These are phyloP conservation scores for Dictyostelium capitatum DNA, from an alignment of 78 protist species.

Conservation along the genomic window DNA sequence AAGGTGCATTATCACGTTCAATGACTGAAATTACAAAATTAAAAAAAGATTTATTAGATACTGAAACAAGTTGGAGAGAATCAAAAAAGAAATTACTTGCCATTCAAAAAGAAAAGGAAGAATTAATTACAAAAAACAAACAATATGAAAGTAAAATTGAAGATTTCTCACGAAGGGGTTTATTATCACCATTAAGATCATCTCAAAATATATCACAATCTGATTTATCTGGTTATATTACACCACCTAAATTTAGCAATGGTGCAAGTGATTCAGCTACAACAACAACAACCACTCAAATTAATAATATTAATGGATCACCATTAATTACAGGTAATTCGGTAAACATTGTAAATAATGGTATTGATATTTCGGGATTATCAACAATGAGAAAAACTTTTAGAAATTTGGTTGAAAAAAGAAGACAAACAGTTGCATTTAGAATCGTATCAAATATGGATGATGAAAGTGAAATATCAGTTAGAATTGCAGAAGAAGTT, in stretches of 20 bases:
- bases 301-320: not conserved
- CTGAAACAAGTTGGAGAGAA: slow-evolving; percentile 49
- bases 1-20: slow-evolving; percentile 58
- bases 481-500: slow-evolving; percentile 67
- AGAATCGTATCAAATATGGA: slow-evolving; percentile 50
- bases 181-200: slow-evolving; percentile 29
- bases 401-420: slow-evolving; percentile 58
- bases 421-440: slow-evolving; percentile 76
- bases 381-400: slow-evolving; percentile 60
- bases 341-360: not conserved
- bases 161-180: slow-evolving; percentile 13
- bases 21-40: slow-evolving; percentile 73
- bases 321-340: not conserved
- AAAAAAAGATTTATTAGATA: slow-evolving; percentile 58
- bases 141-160: slow-evolving; percentile 39
- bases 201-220: not conserved
- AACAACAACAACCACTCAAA: not conserved
- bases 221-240: not conserved
- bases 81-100: slow-evolving; percentile 14
- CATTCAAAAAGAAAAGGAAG: slow-evolving; percentile 42
- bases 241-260: not conserved
- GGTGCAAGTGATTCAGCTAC: not conserved
- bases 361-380: not conserved
- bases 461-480: slow-evolving; percentile 40
- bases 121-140: not conserved